Base-by-base conservation (phyloP, 2,329 filamentous ascomycete genomes). In the Sarocladium oryzae region DNA sequence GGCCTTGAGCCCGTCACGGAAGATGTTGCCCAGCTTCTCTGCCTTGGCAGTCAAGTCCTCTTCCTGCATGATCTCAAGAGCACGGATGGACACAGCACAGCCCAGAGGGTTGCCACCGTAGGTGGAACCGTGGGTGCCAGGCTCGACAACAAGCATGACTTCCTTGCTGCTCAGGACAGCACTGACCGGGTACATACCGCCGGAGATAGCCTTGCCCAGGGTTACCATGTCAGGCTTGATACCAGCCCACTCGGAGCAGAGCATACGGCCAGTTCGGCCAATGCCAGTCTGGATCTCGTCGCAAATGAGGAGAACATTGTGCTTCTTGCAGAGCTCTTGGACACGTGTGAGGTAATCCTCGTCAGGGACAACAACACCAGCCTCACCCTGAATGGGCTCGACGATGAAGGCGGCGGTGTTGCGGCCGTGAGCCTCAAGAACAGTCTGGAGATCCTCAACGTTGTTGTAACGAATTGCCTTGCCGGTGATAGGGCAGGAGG, bases 211-310 rank as follows among this genome's bases (percentile, higher is more conserved):
- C 76, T 99, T 99, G 64, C 93, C 93, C 30, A 99, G 83, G 45
- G 95, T 85, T 21, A 99, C 86, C 63, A 99, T 79, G 66, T 99
- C 93, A 35, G 92, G 93, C 76, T 92, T 95, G 76, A 99, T 90
- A 59, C 85, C 88, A 52, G 88, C 85, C 91, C 93, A 97, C 71
- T 99, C 84, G 63, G 88, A 86, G 77, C 90, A 96, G 51, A 99
- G 83, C 75, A 99, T 87, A 64, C 87, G 88, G 50, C 93, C 93
- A 16, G 93, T 99, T 56, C 93, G 85, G 51, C 90, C 93, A 65
- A 99, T 96, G 58, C 92, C 92, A 4, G 93, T 99, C 73, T 99
- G 93, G 62, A 99, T 96, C 78, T 99, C 93, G 67, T 99, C 93
- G 69, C 89, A 95, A 69, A 99, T 97, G 65, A 99, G 75, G 45